Conservation (phyloP, 139 green algal species). For the Bryopsis sp. region DNA sequence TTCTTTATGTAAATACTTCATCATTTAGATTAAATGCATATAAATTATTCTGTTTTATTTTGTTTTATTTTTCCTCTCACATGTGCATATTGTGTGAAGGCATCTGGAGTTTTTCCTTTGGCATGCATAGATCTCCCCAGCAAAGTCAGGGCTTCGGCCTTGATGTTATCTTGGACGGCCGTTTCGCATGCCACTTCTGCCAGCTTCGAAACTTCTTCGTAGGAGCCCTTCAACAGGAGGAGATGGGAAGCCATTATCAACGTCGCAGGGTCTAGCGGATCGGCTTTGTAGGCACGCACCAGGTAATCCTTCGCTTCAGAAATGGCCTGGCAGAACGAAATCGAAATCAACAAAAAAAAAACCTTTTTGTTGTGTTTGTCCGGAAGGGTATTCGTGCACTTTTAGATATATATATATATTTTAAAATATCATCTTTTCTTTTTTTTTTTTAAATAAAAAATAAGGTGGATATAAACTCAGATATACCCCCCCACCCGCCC, state of each 20-base stretch:
- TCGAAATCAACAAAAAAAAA: too few species aligned
- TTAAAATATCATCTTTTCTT: too few species aligned
- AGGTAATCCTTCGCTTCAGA: slow-evolving; percentile 60
- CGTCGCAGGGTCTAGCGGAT: slow-evolving; percentile 47
- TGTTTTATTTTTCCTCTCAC: too few species aligned
- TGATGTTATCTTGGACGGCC: slow-evolving; percentile 27
- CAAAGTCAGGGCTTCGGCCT: slow-evolving; percentile 36
- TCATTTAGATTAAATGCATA: too few species aligned
- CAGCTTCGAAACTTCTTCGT: slow-evolving; percentile 34
- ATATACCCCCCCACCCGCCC: too few species aligned
- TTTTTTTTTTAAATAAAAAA: too few species aligned
- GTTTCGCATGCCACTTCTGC: slow-evolving; percentile 41
- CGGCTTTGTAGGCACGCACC: slow-evolving; percentile 53
- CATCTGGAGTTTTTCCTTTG: slow-evolving; percentile 23
- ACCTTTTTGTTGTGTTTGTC: neutral
- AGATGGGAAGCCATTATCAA: slow-evolving; percentile 62
- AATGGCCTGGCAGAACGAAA: slow-evolving; percentile 44
- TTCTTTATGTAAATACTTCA: too few species aligned
- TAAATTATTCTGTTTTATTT: too few species aligned
- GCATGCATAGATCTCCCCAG: slow-evolving; percentile 48
- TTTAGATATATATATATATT: too few species aligned
- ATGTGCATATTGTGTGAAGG: too few species aligned
- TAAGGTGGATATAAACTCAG: too few species aligned
- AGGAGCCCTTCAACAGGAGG: slow-evolving; percentile 43
- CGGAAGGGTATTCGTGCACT: neutral